Evolutionary conservation across 805 yeast species (phyloP).

Genomic region (Ogataea henricii): DNA sequence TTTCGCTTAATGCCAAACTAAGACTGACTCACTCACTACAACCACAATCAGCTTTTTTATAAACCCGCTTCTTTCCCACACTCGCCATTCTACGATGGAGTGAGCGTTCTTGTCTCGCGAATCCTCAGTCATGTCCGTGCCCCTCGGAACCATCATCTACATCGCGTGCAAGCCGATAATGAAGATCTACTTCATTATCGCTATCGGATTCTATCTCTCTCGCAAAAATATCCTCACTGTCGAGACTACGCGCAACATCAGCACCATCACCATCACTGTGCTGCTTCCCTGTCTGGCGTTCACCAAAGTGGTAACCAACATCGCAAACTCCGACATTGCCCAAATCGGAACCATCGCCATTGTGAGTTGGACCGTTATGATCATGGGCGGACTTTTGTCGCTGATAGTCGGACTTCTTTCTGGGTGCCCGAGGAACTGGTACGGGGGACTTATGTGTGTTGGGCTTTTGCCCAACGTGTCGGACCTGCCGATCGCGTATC

Average conservation of each 20-base stretch:
- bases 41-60: no score
- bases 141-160: constrained; percentile 68
- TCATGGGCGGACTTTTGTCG: constrained; percentile 46
- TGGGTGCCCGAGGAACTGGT: constrained; percentile 70
- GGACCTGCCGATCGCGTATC: constrained; percentile 83
- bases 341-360: constrained; percentile 65
- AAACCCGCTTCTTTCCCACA: no score
- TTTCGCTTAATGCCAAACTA: no score
- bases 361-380: constrained; percentile 46
- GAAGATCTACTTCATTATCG: constrained; percentile 74
- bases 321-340: constrained; percentile 68
- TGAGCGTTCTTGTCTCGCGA: no score
- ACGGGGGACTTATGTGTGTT: constrained; percentile 68
- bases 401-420: constrained; percentile 45
- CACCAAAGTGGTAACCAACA: constrained; percentile 65
- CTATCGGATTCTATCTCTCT: constrained; percentile 66
- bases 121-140: constrained; percentile 11
- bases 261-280: constrained; percentile 66
- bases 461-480: constrained; percentile 79
- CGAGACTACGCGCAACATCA: constrained; percentile 66
- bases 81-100: background rate
- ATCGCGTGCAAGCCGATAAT: constrained; percentile 84
- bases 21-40: no score
- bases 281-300: constrained; percentile 77
- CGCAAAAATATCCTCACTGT: constrained; percentile 63